Evolutionary conservation across 2,329 filamentous ascomycete genomes (phyloP), one percentile per base, ranked within the genome.

Genomic region (Epichloe bromicola): DNA sequence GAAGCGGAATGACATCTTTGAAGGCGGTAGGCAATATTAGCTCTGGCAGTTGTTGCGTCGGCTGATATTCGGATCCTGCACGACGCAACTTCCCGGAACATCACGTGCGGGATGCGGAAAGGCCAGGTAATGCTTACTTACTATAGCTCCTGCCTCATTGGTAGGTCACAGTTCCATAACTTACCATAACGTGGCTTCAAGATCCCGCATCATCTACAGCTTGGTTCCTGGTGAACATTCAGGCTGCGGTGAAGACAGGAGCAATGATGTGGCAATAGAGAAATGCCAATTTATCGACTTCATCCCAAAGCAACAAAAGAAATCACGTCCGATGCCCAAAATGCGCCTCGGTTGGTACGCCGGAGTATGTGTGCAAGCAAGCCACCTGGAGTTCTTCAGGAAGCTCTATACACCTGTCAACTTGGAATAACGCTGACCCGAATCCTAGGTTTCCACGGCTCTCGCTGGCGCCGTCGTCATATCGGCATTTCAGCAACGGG

Each of bases 401-500:
- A 38, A 49, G 38, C 51, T 51, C 38, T 23, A 45, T 11, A 7
- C 11, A 5, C 19, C 12, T 3, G 33, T 40, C 33, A 49, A 36
- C 57, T 54, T 56, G 46, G 53, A 52, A 51, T 45, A 51, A 55
- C 11, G 55, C 58, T 61, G 50, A 61, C 56, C 10, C 17, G n/a
- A 37, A 26, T 26, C 51, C 33, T 59, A 89, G 86, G 77, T 81
- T 68, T 96, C 91, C 51, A 83, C 86, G 67, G 83, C 83, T 69
- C 82, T 95, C 65, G 91, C 91, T 60, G 85, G 81, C 57, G 80
- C 82, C 60, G 89, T 95, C 53, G 77, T 96, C 54, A 70, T 95
- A 53, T 93, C 90, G 64, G 91, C 93, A 55, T 91, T 97, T 69
- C 86, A 93, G 64, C 88, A 97, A 71, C 82, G 93, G 57, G 85